Evolutionary conservation across 345 rosid genomes (phyloP).

Genomic region (Zanthoxylum bungeanum): DNA sequence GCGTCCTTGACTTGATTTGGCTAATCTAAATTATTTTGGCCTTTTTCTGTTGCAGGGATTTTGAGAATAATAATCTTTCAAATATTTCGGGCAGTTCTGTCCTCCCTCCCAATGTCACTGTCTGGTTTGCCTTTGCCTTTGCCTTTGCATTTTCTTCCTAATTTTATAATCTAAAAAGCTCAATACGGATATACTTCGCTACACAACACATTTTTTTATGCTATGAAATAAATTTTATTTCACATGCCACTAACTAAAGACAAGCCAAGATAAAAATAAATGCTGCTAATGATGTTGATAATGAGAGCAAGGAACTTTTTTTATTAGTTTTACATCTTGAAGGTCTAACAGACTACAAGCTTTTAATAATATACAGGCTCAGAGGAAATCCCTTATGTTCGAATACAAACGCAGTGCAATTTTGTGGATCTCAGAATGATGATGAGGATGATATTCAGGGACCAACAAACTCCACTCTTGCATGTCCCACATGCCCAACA

Average conservation of each 20-base stretch:
- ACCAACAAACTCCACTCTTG: conserved; percentile 22
- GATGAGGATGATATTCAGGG: conserved; percentile 13
- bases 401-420: conserved; percentile 27
- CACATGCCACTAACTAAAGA: conserved; percentile 9
- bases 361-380: conserved; percentile 61
- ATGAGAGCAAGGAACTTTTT: not conserved
- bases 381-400: conserved; percentile 77
- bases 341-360: conserved; percentile 3
- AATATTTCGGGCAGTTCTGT: conserved; percentile 51
- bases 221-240: not conserved
- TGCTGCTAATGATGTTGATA: not conserved
- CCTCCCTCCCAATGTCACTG: conserved; percentile 74
- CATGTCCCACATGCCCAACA: conserved; percentile 63
- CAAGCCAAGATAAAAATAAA: not conserved
- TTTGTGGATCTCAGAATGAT: conserved; percentile 45
- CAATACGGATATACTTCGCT: conserved; percentile 7
- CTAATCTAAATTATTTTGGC: conserved; percentile 11
- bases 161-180: not conserved
- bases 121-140: conserved; percentile 57
- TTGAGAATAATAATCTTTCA: conserved; percentile 62
- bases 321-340: not conserved
- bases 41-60: conserved; percentile 53
- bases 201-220: not conserved
- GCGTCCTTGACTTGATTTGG: not conserved
- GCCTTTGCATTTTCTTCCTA: conserved; percentile 27